Conservation (phyloP, 208 protist species). For the Porcisia deanei region DNA sequence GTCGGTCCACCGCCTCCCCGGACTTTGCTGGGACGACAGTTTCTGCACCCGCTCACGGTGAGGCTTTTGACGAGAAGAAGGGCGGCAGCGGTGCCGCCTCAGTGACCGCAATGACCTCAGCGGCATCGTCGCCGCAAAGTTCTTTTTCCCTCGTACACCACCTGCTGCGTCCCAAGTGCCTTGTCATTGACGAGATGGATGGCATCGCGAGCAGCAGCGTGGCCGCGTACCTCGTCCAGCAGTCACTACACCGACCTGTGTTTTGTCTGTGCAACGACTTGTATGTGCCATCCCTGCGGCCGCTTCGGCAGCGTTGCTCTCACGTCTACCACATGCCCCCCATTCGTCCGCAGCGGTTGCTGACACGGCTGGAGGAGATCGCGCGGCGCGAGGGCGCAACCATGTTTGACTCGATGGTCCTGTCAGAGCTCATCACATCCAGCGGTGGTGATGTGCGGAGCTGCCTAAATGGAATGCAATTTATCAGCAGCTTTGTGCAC, state of each 20-base stretch:
- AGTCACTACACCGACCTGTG: conserved; percentile 69
- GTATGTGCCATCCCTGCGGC: conserved; percentile 73
- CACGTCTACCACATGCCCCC: conserved; percentile 66
- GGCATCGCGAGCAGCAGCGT: conserved; percentile 77
- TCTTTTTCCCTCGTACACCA: conserved; percentile 54
- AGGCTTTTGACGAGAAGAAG: background rate
- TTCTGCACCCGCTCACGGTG: background rate
- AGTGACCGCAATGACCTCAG: background rate
- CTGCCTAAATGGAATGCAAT: conserved; percentile 88
- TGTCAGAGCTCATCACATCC: conserved; percentile 61
- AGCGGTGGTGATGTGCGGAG: conserved; percentile 84
- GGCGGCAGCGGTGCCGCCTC: background rate
- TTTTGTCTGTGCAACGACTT: conserved; percentile 90
- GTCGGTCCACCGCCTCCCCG: background rate
- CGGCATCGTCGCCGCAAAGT: background rate
- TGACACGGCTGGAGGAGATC: conserved; percentile 68
- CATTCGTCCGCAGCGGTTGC: conserved; percentile 67
- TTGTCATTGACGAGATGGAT: conserved; percentile 92
- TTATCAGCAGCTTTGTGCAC: conserved; percentile 39
- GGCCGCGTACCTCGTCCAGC: conserved; percentile 50
- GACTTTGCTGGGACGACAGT: background rate
- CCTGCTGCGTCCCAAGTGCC: conserved; percentile 73
- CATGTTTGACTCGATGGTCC: conserved; percentile 38
- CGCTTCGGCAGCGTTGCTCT: conserved; percentile 55
- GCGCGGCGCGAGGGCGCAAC: conserved; percentile 30